Evolutionary conservation across 202 grass and related monocot genomes (phyloP), one percentile per base, ranked within the genome.

Genomic region (Zoysia matrella): DNA sequence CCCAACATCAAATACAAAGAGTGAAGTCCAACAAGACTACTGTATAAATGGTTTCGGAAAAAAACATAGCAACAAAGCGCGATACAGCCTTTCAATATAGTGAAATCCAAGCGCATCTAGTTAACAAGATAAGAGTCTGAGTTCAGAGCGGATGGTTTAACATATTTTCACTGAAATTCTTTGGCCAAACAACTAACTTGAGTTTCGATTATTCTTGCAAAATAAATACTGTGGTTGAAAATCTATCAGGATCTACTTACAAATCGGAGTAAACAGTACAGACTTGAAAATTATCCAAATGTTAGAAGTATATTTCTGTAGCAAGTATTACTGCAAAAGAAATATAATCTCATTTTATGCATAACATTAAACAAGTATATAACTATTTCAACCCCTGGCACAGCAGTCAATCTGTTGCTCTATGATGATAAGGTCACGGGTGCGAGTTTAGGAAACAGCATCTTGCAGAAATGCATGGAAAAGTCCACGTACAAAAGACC

Each of bases 181-280:
- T 68, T 45, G 69, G 62, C 7, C 74, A 14, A 44, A 68, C 46
- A 75, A 86, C 64, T 68, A 69, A n/a, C 54, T 47, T 44, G 18
- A 78, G 45, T 13, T 15, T 66, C 66, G 18, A 0, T 18, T 75
- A 45, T 68, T 7, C 4, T 46, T 47, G 6, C 4, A 16, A 57
- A 82, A 49, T 9, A 77, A 10, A 82, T 64, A 71, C 3, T 30
- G 51, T 49, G 53, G 45, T 57, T 18, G 22, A 77, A 4, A 50
- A 52, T 78, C 41, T n/a, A 86, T 72, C 50, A 67, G 50, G 1
- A 0, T 68, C 36, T 39, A 39, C 3, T 69, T 69, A 54, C 3
- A 52, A 4, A 8, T 65, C 67, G 60, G 10, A 73, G 52, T 10
- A 68, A 36, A 10, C 40, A 4, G n/a, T 74, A 69, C 10, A 67